Conservation (phyloP, 2,329 filamentous ascomycete species). For the Huntiella omanensis region DNA sequence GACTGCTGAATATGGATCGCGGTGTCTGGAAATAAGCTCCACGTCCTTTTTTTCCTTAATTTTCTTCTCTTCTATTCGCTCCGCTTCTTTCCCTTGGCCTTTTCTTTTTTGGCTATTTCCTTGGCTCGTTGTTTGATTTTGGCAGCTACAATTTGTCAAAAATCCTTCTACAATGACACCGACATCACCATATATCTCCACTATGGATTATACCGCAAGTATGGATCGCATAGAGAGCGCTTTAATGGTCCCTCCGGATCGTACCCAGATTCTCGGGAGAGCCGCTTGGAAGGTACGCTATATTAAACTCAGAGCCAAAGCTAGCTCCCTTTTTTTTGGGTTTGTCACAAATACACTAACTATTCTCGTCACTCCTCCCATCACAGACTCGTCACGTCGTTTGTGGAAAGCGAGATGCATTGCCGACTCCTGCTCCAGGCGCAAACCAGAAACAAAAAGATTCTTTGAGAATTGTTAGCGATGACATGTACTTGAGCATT, state of each 20-base stretch:
- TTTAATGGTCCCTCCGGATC: slow-evolving; percentile 31
- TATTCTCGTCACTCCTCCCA: background rate
- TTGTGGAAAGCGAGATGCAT: slow-evolving; percentile 22
- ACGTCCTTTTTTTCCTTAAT: background rate
- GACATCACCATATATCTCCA: background rate
- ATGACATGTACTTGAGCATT: slow-evolving; percentile 27
- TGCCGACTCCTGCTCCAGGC: slow-evolving; percentile 2
- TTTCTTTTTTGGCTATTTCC: background rate
- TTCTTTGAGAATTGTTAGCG: slow-evolving; percentile 14
- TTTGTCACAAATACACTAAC: background rate
- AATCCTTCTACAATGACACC: background rate
- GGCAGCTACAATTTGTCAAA: background rate
- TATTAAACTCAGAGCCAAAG: too few relatives aligned
- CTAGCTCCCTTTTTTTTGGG: too few relatives aligned
- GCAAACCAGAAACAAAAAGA: slow-evolving; percentile 19
- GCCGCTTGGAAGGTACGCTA: slow-evolving; percentile 31
- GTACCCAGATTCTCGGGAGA: slow-evolving; percentile 30
- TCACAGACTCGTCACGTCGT: slow-evolving; percentile 39
- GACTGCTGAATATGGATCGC: background rate
- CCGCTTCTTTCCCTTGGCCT: background rate
- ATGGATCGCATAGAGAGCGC: slow-evolving; percentile 24
- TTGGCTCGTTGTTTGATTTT: background rate
- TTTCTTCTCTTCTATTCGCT: background rate
- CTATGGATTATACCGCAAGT: slow-evolving; percentile 5
- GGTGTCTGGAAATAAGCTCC: background rate